Evolutionary conservation across 345 rosid species (phyloP), one percentile per base, ranked within the genome.

Genomic region (Pistacia integerrima): DNA sequence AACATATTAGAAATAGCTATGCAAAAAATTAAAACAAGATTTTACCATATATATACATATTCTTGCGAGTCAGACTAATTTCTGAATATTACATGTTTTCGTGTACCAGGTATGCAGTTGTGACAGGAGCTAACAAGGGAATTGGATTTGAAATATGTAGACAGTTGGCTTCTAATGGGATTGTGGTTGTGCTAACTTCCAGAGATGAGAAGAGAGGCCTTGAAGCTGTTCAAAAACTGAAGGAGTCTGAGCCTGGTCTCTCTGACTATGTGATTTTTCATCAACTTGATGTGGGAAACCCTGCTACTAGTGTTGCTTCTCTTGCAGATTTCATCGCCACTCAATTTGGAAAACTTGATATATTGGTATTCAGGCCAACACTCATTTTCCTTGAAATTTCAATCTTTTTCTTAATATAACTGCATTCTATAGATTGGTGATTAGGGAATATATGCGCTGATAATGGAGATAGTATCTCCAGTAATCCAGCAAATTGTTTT

Each of bases 101-200:
- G 36, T 33, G 25, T 54, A 20, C 13, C 70, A 81, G 88, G 83
- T 75, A 64, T 48, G 86, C 88, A 44, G 78, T 83, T 11, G 85
- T 79, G 3, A 83, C 83, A 6, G 87, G 87, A 51, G 85, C 72
- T 70, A 76, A 81, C 76, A 79, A 76, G 76, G 89, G 89, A 30
- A 77, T 84, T 2, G 87, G 89, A 4, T 73, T 79, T 41, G 89
- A 79, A 58, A 79, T 82, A 46, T 78, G 81, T 67, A 64, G 64
- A 57, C 67, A 66, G 44, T 73, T 74, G 64, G 76, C 73, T 20
- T 77, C 78, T 10, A 46, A 77, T 13, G 84, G 75, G 72, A 7
- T 81, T 57, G 56, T n/a, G 36, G 80, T 81, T 4, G 64, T 81
- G 35, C 11, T 80, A 52, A 80, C 83, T 52, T 60, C 77, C 51